Evolutionary conservation across 2,329 filamentous ascomycete species (phyloP).

Genomic region (Periconia sp.): DNA sequence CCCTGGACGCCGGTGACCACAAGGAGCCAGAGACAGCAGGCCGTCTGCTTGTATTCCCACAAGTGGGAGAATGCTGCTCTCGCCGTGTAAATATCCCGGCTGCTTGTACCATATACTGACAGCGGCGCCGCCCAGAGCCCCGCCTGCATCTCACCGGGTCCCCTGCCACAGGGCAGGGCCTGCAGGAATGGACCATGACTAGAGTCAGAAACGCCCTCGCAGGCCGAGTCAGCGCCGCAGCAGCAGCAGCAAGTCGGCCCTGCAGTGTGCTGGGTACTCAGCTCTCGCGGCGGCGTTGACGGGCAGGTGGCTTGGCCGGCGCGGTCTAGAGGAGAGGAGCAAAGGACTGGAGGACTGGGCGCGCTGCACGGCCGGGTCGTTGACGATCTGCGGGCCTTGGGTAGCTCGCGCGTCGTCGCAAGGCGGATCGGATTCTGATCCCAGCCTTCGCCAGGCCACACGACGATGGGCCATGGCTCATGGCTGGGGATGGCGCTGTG

Average conservation of each 20-base stretch:
- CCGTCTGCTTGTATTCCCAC: not conserved
- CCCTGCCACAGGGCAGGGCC: too few relatives aligned
- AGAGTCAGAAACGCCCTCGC: too few relatives aligned
- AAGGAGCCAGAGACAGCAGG: not conserved
- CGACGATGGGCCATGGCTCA: constrained; percentile 29
- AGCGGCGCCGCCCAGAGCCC: not conserved
- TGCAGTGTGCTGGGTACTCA: not conserved
- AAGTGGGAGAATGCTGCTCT: not conserved
- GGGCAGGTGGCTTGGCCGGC: constrained; percentile 5
- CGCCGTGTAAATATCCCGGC: too few relatives aligned
- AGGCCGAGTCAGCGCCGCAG: too few relatives aligned
- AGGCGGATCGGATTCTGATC: constrained; percentile 36
- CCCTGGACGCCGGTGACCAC: not conserved
- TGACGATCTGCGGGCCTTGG: constrained; percentile 25
- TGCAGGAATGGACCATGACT: too few relatives aligned
- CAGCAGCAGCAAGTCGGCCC: constrained; percentile 1
- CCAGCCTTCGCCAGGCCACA: constrained; percentile 34
- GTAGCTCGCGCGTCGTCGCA: constrained; percentile 19
- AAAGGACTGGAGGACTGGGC: constrained; percentile 16
- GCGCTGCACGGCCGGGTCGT: constrained; percentile 22
- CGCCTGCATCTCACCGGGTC: constrained; percentile 8
- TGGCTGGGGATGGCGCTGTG: too few relatives aligned
- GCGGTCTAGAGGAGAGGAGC: not conserved
- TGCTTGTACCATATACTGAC: too few relatives aligned
- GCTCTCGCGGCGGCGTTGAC: constrained; percentile 3